Evolutionary conservation across 208 protist species (phyloP).

Genomic region (Angomonas deanei): DNA sequence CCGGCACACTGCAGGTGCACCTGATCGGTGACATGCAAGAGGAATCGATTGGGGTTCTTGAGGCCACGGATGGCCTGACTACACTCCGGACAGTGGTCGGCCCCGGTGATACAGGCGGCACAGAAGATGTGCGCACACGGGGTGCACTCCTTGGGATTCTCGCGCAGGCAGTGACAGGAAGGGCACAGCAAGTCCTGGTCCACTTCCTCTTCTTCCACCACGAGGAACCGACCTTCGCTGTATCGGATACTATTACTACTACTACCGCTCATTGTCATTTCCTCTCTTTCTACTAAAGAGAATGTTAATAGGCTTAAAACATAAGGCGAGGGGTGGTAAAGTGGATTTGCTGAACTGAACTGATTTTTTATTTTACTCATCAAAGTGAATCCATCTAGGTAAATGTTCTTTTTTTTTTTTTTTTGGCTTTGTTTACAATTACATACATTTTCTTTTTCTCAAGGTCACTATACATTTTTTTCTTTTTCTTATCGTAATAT

Average conservation of each 20-base stretch:
- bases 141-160: constrained; percentile 10
- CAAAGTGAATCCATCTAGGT: too few species aligned
- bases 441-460: constrained; percentile 1
- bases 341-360: too few species aligned
- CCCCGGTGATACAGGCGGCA: constrained; percentile 2
- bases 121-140: constrained; percentile 26
- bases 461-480: neutral
- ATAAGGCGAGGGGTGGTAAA: too few species aligned
- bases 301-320: too few species aligned
- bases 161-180: constrained; percentile 22
- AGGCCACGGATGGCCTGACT: neutral
- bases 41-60: constrained; percentile 14
- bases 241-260: neutral
- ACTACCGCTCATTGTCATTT: constrained; percentile 4
- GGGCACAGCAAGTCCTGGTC: constrained; percentile 24
- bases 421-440: neutral
- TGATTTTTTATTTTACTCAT: too few species aligned
- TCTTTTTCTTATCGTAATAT: neutral
- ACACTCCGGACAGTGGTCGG: constrained; percentile 12
- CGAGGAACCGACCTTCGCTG: neutral
- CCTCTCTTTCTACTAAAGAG: constrained; percentile 4
- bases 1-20: constrained; percentile 11
- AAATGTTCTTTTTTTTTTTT: constrained; percentile 10
- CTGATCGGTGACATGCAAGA: constrained; percentile 11
- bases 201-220: constrained; percentile 15